phyloP scores from a whole-genome alignment of 139 green algal species.

The Picocystis salinarum region DNA sequence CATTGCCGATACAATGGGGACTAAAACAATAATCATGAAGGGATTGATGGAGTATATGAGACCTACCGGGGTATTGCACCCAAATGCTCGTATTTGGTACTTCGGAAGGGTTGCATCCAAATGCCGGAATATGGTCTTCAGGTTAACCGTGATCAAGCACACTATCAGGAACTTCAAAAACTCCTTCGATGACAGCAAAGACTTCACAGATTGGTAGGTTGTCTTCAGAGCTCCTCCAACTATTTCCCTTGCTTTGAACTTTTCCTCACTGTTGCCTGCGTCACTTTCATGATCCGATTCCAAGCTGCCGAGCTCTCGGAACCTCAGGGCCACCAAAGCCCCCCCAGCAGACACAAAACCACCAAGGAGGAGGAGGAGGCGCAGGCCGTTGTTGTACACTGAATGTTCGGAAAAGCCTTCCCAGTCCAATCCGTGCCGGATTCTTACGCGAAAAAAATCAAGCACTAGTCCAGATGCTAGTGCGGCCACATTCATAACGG shows the following conservation, averaged over 20 bases:
- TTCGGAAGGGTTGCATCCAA: constrained; percentile 37
- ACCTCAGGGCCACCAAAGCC: no score
- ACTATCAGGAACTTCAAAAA: constrained; percentile 27
- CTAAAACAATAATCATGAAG: constrained; percentile 18
- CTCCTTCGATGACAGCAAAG: constrained; percentile 14
- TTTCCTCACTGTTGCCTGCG: no score
- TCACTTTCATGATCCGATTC: no score
- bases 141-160: constrained; percentile 26
- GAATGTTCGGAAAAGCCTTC: neutral
- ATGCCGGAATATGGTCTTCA: constrained; percentile 34
- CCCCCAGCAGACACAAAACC: constrained; percentile 11
- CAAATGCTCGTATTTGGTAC: constrained; percentile 21
- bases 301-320: no score
- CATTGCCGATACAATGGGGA: constrained; percentile 17
- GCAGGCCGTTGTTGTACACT: constrained; percentile 21
- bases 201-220: no score
- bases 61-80: constrained; percentile 26
- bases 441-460: constrained; percentile 22
- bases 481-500: constrained; percentile 31
- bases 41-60: constrained; percentile 38
- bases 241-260: no score
- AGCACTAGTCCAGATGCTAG: constrained; percentile 24
- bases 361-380: constrained; percentile 10
- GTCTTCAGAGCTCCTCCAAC: no score
- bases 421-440: constrained; percentile 17